A percentile compares a stretch with the other conserved stretches of the same genome.
Conservation (phyloP, 2,329 filamentous ascomycete genomes). For the Stromatinia cepivora region DNA sequence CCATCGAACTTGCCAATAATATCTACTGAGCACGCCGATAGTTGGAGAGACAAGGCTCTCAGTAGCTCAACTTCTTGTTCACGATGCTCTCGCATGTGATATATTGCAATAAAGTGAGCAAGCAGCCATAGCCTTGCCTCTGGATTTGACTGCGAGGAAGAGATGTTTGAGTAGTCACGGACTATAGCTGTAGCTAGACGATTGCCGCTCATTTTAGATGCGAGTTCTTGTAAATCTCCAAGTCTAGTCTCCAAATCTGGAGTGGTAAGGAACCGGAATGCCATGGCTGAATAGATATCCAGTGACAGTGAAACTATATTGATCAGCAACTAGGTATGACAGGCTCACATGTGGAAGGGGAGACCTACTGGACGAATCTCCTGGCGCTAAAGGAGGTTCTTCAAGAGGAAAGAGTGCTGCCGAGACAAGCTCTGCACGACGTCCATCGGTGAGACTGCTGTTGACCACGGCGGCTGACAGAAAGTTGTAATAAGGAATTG, state of each 20-base stretch:
- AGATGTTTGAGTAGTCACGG: conserved; percentile 31
- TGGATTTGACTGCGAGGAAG: conserved; percentile 29
- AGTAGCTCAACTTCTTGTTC: conserved; percentile 48
- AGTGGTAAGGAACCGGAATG: conserved; percentile 38
- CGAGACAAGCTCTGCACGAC: conserved; percentile 12
- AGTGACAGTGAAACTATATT: conserved; percentile 28
- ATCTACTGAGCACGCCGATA: conserved; percentile 53
- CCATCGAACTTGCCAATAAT: conserved; percentile 50
- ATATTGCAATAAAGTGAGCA: conserved; percentile 64
- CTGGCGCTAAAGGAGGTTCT: neutral
- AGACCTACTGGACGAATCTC: neutral
- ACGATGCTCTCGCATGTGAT: conserved; percentile 44
- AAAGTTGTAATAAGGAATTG: conserved; percentile 37
- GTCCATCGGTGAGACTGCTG: neutral
- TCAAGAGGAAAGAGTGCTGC: neutral
- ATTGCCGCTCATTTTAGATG: conserved; percentile 33
- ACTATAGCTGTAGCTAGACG: conserved; percentile 37
- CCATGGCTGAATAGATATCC: conserved; percentile 37
- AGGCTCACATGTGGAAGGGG: neutral
- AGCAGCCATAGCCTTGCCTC: conserved; percentile 61
- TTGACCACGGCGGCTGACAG: conserved; percentile 34
- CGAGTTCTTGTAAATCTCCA: conserved; percentile 33
- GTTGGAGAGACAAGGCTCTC: conserved; percentile 54
- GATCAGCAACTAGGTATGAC: neutral
- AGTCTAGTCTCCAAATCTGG: conserved; percentile 35